Conservation (phyloP, 202 grass and related monocot genomes). For the Schoenoplectus triqueter region DNA sequence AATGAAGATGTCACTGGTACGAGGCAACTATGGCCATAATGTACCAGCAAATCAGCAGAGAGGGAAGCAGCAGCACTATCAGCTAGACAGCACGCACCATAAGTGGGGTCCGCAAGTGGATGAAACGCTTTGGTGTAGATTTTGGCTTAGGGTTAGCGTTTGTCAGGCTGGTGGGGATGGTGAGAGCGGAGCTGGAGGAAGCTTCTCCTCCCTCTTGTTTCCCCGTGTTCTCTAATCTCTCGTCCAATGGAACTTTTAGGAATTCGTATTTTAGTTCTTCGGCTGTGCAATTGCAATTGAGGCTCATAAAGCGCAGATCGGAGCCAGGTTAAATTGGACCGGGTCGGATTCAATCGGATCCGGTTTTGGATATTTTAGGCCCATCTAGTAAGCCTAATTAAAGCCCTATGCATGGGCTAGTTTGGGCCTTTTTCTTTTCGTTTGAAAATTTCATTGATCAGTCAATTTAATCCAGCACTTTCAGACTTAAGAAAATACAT, state of each 20-base stretch:
- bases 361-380: background rate
- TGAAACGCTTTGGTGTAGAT: slow-evolving; percentile 64
- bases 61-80: slow-evolving; percentile 66
- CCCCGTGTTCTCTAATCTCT: background rate
- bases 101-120: slow-evolving; percentile 90
- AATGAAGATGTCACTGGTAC: slow-evolving; percentile 80
- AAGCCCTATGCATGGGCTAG: background rate
- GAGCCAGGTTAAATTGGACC: background rate
- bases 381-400: background rate
- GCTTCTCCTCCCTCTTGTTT: slow-evolving; percentile 17
- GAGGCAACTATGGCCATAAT: slow-evolving; percentile 97
- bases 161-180: slow-evolving; percentile 8
- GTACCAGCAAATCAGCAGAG: slow-evolving; percentile 73
- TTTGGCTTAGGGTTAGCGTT: slow-evolving; percentile 41
- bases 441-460: background rate
- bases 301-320: background rate
- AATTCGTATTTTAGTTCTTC: background rate
- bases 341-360: background rate
- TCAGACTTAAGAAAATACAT: background rate
- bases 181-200: slow-evolving; percentile 43
- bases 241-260: background rate
- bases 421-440: background rate
- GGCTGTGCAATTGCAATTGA: background rate
- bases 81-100: slow-evolving; percentile 84
- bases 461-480: background rate